Conservation (phyloP, 139 green algal genomes). For the Spirogloea muscicola region DNA sequence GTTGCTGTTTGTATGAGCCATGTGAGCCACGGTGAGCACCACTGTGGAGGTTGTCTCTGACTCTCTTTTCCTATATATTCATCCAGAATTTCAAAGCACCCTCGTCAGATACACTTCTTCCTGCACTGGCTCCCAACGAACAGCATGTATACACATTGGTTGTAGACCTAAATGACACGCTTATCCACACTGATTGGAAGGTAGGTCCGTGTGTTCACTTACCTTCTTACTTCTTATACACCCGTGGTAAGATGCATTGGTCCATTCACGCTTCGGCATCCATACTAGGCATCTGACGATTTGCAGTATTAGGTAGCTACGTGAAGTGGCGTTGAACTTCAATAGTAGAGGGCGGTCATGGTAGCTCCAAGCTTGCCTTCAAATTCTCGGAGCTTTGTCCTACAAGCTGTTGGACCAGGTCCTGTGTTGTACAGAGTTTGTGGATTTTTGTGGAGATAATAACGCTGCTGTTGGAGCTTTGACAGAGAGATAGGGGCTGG, state of each 20-base stretch:
- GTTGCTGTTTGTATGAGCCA: no score
- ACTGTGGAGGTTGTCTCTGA: no score
- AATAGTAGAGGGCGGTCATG: no score
- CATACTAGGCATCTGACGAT: no score
- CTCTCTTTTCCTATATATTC: no score
- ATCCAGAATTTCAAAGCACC: conserved; percentile 74
- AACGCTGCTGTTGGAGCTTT: no score
- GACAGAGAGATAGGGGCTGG: conserved; percentile 61
- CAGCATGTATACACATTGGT: neutral
- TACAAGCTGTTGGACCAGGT: neutral
- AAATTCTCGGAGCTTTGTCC: neutral
- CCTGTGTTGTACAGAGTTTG: neutral
- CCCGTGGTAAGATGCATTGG: no score
- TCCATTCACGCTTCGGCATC: no score
- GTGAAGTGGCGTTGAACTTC: no score
- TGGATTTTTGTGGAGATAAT: no score
- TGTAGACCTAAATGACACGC: neutral
- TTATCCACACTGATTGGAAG: conserved; percentile 12
- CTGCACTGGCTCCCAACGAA: conserved; percentile 62
- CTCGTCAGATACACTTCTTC: conserved; percentile 82
- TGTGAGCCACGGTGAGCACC: no score
- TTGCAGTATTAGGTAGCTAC: no score
- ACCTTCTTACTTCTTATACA: neutral
- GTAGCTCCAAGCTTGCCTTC: neutral
- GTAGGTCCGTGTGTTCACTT: neutral